phyloP scores from a whole-genome alignment of 768 basidiomycete genomes.

The Mycena rosella region DNA sequence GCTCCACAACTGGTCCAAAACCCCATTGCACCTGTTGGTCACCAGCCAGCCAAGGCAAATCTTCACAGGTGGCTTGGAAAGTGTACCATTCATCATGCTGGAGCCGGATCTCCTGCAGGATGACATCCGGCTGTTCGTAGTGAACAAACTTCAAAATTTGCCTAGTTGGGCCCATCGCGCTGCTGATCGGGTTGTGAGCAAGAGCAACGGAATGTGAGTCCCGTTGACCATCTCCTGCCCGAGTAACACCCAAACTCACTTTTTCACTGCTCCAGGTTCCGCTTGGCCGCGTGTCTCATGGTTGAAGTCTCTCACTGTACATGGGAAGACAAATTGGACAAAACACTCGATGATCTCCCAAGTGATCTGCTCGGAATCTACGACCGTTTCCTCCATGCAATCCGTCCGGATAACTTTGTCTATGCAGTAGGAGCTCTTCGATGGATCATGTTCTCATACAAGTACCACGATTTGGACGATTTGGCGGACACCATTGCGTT shows the following conservation, averaged over 20 bases:
- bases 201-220: slow-evolving; percentile 22
- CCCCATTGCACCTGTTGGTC: slow-evolving; percentile 16
- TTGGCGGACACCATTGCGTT: slow-evolving; percentile 20
- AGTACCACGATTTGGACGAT: background rate
- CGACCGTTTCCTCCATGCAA: slow-evolving; percentile 7
- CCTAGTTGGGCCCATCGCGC: slow-evolving; percentile 7
- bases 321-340: slow-evolving; percentile 14
- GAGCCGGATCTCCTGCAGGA: background rate
- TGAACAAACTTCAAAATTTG: background rate
- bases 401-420: slow-evolving; percentile 2
- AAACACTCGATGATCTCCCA: slow-evolving; percentile 15
- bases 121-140: slow-evolving; percentile 9
- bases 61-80: background rate
- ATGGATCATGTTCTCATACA: background rate
- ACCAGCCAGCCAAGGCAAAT: slow-evolving; percentile 11
- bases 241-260: background rate
- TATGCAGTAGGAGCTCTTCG: background rate
- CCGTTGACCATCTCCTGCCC: background rate
- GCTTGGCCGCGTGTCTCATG: slow-evolving; percentile 3
- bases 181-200: background rate
- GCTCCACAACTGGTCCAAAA: background rate
- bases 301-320: background rate
- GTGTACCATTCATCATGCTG: background rate
- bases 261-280: background rate
- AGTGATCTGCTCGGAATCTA: slow-evolving; percentile 23